Conservation (phyloP, 352 stramenopile species). For the Pythium scleroteichum region DNA sequence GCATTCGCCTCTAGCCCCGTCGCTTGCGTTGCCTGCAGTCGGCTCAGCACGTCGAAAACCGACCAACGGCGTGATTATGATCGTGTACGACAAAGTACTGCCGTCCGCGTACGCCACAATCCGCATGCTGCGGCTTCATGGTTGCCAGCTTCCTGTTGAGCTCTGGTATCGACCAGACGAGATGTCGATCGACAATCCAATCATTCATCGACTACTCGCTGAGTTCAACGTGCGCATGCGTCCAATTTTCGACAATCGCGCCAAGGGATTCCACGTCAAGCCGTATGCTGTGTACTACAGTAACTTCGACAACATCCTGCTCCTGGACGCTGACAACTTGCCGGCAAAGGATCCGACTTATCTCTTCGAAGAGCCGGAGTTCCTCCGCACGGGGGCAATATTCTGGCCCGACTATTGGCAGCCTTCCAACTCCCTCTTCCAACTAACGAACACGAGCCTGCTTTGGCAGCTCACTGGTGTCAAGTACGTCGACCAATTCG, state of each 20-base stretch:
- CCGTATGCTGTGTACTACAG: slow-evolving; percentile 87
- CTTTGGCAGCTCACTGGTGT: slow-evolving; percentile 80
- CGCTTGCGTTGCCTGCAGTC: slow-evolving; percentile 55
- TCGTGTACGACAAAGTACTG: slow-evolving; percentile 84
- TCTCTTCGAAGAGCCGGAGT: slow-evolving; percentile 80
- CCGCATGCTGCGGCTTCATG: slow-evolving; percentile 71
- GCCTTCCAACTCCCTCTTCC: slow-evolving; percentile 78
- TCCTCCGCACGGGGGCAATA: slow-evolving; percentile 69
- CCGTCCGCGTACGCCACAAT: slow-evolving; percentile 80
- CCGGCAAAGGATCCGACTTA: slow-evolving; percentile 81
- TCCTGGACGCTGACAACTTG: slow-evolving; percentile 84
- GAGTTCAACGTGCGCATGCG: slow-evolving; percentile 79
- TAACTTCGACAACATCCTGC: slow-evolving; percentile 81
- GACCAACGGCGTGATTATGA: slow-evolving; percentile 80
- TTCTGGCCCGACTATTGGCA: slow-evolving; percentile 90
- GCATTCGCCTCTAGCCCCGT: slow-evolving; percentile 65
- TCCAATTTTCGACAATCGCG: slow-evolving; percentile 74
- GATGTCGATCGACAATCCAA: slow-evolving; percentile 82
- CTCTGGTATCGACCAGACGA: slow-evolving; percentile 86
- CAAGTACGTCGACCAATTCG: slow-evolving; percentile 77
- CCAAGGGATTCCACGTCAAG: slow-evolving; percentile 82
- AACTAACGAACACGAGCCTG: slow-evolving; percentile 70
- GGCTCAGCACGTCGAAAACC: slow-evolving; percentile 47
- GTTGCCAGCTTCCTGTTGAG: slow-evolving; percentile 77
- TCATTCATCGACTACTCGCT: slow-evolving; percentile 66